A percentile compares a stretch with the other conserved stretches of the same genome.
Conservation (phyloP, 2,329 filamentous ascomycete species). For the Trichothecium sympodiale region DNA sequence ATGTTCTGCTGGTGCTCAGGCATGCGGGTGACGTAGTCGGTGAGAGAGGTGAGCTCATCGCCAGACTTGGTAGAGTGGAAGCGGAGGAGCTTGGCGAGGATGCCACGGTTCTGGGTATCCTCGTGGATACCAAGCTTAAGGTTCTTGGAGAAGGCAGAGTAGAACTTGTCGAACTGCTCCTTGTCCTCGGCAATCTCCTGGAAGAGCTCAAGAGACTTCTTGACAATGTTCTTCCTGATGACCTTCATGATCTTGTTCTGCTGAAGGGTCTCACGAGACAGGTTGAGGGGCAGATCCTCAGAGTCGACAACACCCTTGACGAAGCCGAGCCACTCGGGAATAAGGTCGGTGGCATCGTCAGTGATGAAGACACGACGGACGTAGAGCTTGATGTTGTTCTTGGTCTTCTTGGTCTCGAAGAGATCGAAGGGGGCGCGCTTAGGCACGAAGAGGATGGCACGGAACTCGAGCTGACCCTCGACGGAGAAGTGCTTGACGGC, state of each 20-base stretch:
- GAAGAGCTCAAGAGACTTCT: slow-evolving; percentile 99
- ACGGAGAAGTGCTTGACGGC: slow-evolving; percentile 99
- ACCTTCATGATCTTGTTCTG: slow-evolving; percentile 99
- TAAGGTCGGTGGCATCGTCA: slow-evolving; percentile 96
- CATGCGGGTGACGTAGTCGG: slow-evolving; percentile 99
- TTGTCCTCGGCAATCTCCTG: slow-evolving; percentile 98
- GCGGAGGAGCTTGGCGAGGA: slow-evolving; percentile 94
- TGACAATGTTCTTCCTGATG: slow-evolving; percentile 99
- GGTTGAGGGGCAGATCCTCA: slow-evolving; percentile 97
- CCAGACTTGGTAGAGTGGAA: slow-evolving; percentile 99
- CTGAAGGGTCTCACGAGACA: slow-evolving; percentile 99
- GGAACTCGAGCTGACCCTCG: slow-evolving; percentile 99
- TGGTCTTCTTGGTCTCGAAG: slow-evolving; percentile 99
- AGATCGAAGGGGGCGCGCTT: slow-evolving; percentile 99
- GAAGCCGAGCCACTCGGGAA: slow-evolving; percentile 98
- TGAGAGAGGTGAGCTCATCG: slow-evolving; percentile 86
- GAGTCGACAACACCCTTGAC: slow-evolving; percentile 99
- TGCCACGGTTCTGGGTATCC: slow-evolving; percentile 90
- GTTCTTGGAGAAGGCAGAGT: slow-evolving; percentile 99
- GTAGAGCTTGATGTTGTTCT: slow-evolving; percentile 99
- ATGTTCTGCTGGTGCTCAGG: slow-evolving; percentile 99
- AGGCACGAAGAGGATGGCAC: slow-evolving; percentile 97
- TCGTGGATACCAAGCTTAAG: slow-evolving; percentile 99
- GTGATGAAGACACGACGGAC: slow-evolving; percentile 99
- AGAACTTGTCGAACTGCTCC: slow-evolving; percentile 99